A percentile compares a stretch with the other conserved stretches of the same genome.
phyloP scores from a whole-genome alignment of 768 basidiomycete species.

The Hirschioporus abietinus region DNA sequence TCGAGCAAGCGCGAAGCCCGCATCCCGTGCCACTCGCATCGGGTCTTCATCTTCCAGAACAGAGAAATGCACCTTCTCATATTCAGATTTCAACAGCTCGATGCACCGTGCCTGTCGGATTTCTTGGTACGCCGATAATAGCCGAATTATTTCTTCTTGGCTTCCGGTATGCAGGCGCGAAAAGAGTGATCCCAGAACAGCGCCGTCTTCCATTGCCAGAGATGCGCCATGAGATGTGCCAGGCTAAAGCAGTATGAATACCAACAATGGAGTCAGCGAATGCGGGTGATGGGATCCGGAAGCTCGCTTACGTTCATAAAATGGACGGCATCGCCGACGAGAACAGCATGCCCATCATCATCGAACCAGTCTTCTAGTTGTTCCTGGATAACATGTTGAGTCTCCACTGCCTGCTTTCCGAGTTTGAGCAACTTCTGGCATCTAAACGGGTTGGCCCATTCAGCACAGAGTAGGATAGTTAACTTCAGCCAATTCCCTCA shows the following conservation, averaged over 20 bases:
- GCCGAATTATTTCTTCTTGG: conserved; percentile 39
- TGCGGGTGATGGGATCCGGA: not conserved
- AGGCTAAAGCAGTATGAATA: conserved; percentile 30
- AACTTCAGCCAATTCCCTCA: not conserved
- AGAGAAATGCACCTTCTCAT: conserved; percentile 41
- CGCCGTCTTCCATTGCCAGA: conserved; percentile 57
- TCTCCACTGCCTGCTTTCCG: not conserved
- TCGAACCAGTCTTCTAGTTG: not conserved
- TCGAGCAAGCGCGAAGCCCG: conserved; percentile 30
- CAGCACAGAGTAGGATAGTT: too few species aligned
- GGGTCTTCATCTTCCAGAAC: conserved; percentile 38
- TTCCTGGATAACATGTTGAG: not conserved
- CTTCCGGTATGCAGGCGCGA: conserved; percentile 36
- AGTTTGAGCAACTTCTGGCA: not conserved
- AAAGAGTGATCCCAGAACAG: conserved; percentile 55
- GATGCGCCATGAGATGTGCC: conserved; percentile 46
- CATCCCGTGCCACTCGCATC: conserved; percentile 36
- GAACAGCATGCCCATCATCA: not conserved
- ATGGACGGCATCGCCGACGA: not conserved
- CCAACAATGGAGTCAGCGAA: not conserved
- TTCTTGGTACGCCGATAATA: conserved; percentile 54
- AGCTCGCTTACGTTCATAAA: not conserved
- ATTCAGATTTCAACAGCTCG: conserved; percentile 38
- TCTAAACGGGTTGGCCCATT: not conserved
- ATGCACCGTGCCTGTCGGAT: conserved; percentile 46